Base-by-base conservation (phyloP, 139 green algal genomes). In the Penium margaritaceum region DNA sequence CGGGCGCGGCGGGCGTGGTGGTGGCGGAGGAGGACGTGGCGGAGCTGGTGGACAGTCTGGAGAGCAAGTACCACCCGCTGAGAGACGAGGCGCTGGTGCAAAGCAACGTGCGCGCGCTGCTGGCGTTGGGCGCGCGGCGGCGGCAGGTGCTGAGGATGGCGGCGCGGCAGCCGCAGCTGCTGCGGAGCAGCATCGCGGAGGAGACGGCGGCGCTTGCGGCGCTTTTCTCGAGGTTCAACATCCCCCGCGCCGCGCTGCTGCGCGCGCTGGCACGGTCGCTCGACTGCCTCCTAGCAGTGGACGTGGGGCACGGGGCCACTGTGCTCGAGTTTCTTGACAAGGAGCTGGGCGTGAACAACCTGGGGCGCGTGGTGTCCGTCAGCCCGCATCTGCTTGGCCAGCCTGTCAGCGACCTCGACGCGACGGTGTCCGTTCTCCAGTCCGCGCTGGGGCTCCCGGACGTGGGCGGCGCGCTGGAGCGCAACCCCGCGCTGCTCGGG, bases 401-500 rank as follows among this genome's bases (percentile, higher is more conserved):
- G 47, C 30, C 47, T 3, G 47, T 60, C 1, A 24, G 30, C 29
- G 30, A n/a, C 47, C 47, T 60, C 29, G 21, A 60, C n/a, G 47
- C 29, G n/a, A 60, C 47, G n/a, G 47, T 24, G n/a, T n/a, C 47
- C 47, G 29, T 60, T 2, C 47, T 60, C 47, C 47, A 24, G n/a
- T 33, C 47, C n/a, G 47, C 29, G 47, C 47, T 60, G n/a, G 5
- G 47, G 12, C 47, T 60, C 47, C n/a, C 47, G 47, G 47, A 60
- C 19, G 47, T 60, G 47, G 47, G 47, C 19, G 30, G 29, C n/a
- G 47, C 47, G 47, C 47, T 60, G n/a, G 47, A 60, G 47, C 47
- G 47, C 47, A 60, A 60, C 47, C 47, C 47, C 47, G 47, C 47
- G 19, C 47, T 60, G 47, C 47, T 60, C n/a, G 47, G 47, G 47